Conservation (phyloP, 257 asterid species). For the Plantago ovata region DNA sequence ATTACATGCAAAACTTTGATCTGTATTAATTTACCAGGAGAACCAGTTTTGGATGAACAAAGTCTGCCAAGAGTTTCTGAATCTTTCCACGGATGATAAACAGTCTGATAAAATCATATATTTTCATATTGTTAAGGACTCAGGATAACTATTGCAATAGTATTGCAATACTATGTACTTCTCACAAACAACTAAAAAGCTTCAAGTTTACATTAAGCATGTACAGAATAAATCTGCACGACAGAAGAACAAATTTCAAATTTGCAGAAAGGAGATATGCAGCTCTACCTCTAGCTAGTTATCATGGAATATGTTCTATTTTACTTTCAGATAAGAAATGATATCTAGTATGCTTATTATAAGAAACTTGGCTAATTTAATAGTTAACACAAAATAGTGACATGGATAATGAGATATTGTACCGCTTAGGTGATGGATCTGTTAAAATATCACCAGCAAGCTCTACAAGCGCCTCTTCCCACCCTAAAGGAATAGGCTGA, state of each 20-base stretch:
- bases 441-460: constrained; percentile 65
- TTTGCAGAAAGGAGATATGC: neutral
- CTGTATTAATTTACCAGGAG: constrained; percentile 61
- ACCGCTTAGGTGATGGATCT: constrained; percentile 70
- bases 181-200: neutral
- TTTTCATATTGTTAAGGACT: neutral
- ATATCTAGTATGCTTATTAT: no score
- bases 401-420: constrained; percentile 8
- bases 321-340: no score
- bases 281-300: no score
- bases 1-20: neutral
- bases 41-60: constrained; percentile 70
- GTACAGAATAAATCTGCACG: neutral
- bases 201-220: neutral
- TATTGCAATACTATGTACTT: neutral
- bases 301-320: no score
- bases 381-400: neutral
- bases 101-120: constrained; percentile 36
- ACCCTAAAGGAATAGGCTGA: constrained; percentile 74
- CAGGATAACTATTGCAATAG: no score
- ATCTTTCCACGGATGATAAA: constrained; percentile 56
- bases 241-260: neutral
- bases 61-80: constrained; percentile 57
- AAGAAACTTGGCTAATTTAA: no score
- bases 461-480: constrained; percentile 73